phyloP scores from a whole-genome alignment of 768 basidiomycete species.

The Asterophora lycoperdoides region DNA sequence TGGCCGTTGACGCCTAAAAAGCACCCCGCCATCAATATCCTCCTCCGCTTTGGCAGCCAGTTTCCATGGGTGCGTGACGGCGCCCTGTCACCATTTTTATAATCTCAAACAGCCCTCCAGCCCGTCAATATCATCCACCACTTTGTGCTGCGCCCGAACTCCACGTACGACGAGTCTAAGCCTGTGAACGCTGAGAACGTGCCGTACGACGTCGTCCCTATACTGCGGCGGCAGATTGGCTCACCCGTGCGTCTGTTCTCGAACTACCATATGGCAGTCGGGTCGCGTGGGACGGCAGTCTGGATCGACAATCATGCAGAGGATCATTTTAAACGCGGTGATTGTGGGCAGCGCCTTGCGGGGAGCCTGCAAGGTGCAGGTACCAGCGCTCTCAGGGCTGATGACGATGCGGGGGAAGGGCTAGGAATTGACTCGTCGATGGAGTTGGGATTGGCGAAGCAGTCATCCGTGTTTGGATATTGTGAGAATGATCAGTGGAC shows the following conservation, averaged over 20 bases:
- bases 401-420: conserved; percentile 18
- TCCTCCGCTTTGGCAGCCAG: conserved; percentile 55
- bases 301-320: conserved; percentile 67
- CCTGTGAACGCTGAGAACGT: conserved; percentile 32
- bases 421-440: conserved; percentile 17
- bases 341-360: conserved; percentile 58
- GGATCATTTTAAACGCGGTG: conserved; percentile 38
- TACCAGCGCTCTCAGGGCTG: conserved; percentile 4
- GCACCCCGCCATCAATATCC: conserved; percentile 41
- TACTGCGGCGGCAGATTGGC: conserved; percentile 36
- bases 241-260: conserved; percentile 58
- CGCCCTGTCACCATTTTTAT: background rate
- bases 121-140: conserved; percentile 67
- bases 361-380: conserved; percentile 26
- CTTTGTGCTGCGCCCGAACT: conserved; percentile 47
- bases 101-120: conserved; percentile 21
- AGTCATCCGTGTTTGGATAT: conserved; percentile 41
- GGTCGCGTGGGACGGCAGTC: conserved; percentile 55
- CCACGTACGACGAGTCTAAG: conserved; percentile 25
- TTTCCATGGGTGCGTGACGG: conserved; percentile 47
- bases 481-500: conserved; percentile 49
- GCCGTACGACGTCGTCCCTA: conserved; percentile 41
- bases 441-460: conserved; percentile 24
- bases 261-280: conserved; percentile 49
- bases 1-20: conserved; percentile 8